Percentiles rank a stretch among this genome's conserved stretches.
Conservation (phyloP, 1,139 yeast species). For the Ashbya aceris region DNA sequence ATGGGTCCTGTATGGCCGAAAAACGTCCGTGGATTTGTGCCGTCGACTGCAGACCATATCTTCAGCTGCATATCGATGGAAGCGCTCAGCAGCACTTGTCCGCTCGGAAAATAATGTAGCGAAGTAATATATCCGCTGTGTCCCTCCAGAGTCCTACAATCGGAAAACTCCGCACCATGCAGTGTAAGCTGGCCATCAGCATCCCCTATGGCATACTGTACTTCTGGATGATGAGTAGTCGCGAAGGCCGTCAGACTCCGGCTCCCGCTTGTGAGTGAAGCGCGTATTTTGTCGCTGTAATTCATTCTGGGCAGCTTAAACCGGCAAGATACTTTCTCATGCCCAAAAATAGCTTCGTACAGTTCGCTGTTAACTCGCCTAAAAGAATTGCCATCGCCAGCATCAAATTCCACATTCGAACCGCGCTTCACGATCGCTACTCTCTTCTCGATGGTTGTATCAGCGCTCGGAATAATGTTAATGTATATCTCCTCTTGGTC, state of each 20-base stretch:
- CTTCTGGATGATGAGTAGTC: not conserved
- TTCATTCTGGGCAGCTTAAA: slow-evolving; percentile 13
- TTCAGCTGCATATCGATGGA: slow-evolving; percentile 50
- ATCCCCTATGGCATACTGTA: slow-evolving; percentile 35
- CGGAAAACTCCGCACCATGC: slow-evolving; percentile 10
- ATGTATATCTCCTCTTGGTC: slow-evolving; percentile 36
- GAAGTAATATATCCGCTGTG: slow-evolving; percentile 41
- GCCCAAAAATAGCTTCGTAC: slow-evolving; percentile 15
- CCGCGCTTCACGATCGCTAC: slow-evolving; percentile 13
- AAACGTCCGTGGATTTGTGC: slow-evolving; percentile 42
- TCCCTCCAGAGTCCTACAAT: slow-evolving; percentile 30
- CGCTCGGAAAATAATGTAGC: slow-evolving; percentile 47
- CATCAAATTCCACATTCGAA: slow-evolving; percentile 9
- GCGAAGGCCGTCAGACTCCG: not conserved
- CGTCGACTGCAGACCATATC: slow-evolving; percentile 45
- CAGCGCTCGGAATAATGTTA: slow-evolving; percentile 29
- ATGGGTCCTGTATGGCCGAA: slow-evolving; percentile 39
- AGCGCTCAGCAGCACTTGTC: slow-evolving; percentile 45
- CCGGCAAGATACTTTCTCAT: slow-evolving; percentile 4
- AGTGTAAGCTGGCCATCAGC: slow-evolving; percentile 35
- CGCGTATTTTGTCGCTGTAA: slow-evolving; percentile 3
- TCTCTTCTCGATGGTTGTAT: slow-evolving; percentile 28
- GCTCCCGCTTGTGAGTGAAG: too few relatives aligned
- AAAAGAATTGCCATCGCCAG: slow-evolving; percentile 12
- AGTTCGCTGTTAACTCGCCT: not conserved